Evolutionary conservation across 768 basidiomycete genomes (phyloP).

Genomic region (Candolleomyces efflorescens): DNA sequence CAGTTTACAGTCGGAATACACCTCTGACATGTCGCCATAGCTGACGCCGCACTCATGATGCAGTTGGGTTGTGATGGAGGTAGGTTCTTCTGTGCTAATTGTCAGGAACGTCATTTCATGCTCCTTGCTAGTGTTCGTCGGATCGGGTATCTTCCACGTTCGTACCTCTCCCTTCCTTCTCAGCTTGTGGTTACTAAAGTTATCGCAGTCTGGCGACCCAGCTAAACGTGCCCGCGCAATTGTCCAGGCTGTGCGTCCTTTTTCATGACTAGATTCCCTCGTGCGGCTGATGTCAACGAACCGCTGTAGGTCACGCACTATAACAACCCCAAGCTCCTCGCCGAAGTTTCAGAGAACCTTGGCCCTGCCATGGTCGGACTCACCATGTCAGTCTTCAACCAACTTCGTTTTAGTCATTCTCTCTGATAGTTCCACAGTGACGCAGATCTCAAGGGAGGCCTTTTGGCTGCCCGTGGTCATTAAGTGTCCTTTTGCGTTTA

Average conservation of each 20-base stretch:
- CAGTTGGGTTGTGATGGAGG: conserved; percentile 96
- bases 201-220: conserved; percentile 77
- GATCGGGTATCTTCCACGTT: conserved; percentile 95
- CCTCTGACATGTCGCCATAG: conserved; percentile 30
- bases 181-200: neutral
- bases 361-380: conserved; percentile 94
- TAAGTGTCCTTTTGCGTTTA: neutral
- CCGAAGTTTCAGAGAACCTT: conserved; percentile 84
- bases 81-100: conserved; percentile 31
- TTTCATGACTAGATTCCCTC: conserved; percentile 6
- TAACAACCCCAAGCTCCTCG: conserved; percentile 90
- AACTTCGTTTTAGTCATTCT: neutral
- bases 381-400: conserved; percentile 60
- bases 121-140: conserved; percentile 77
- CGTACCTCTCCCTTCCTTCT: conserved; percentile 21
- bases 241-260: conserved; percentile 75
- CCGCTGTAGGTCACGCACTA: conserved; percentile 77
- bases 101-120: neutral
- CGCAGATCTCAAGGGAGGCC: conserved; percentile 65
- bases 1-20: no score
- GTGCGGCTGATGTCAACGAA: neutral
- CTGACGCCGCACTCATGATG: conserved; percentile 99
- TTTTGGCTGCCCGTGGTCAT: conserved; percentile 61
- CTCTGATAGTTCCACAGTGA: conserved; percentile 37
- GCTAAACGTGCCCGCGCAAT: conserved; percentile 93